A percentile compares a stretch with the other conserved stretches of the same genome.
These are phyloP conservation scores for Gloeostereum incarnatum DNA, from an alignment of 768 basidiomycete species.

Conservation along the genomic window DNA sequence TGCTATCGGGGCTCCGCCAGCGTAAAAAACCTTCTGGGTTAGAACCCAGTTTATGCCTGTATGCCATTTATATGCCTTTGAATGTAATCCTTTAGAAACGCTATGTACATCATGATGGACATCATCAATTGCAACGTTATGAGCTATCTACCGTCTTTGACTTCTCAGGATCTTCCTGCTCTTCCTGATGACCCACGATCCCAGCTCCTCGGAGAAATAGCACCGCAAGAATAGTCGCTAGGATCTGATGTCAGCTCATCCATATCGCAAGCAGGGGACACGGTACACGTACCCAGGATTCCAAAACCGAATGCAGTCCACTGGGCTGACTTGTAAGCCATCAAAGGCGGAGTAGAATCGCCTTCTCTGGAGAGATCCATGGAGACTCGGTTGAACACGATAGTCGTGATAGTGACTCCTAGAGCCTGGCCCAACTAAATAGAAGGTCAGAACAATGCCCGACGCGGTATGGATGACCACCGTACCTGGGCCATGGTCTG, in stretches of 20 bases:
- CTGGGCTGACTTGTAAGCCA: conserved; percentile 51
- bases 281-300: conserved; percentile 34
- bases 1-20: background rate
- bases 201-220: conserved; percentile 7
- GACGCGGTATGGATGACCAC: background rate
- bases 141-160: too few relatives aligned
- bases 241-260: too few relatives aligned
- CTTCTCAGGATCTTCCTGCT: background rate
- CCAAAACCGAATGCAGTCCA: conserved; percentile 61
- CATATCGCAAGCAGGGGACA: too few relatives aligned
- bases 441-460: background rate
- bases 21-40: too few relatives aligned
- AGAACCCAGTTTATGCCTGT: too few relatives aligned
- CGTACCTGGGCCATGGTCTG: conserved; percentile 69
- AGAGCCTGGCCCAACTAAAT: conserved; percentile 56
- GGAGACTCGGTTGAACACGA: conserved; percentile 58
- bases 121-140: too few relatives aligned
- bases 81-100: too few relatives aligned
- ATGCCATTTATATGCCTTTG: too few relatives aligned
- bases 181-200: conserved; percentile 9
- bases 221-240: conserved; percentile 4
- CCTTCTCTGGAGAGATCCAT: too few relatives aligned
- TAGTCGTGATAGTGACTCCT: conserved; percentile 63
- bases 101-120: too few relatives aligned
- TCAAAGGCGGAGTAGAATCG: too few relatives aligned